A percentile compares a stretch with the other conserved stretches of the same genome.
Conservation (phyloP, 1,284 basidiomycete genomes). For the Omphalotus olearius region DNA sequence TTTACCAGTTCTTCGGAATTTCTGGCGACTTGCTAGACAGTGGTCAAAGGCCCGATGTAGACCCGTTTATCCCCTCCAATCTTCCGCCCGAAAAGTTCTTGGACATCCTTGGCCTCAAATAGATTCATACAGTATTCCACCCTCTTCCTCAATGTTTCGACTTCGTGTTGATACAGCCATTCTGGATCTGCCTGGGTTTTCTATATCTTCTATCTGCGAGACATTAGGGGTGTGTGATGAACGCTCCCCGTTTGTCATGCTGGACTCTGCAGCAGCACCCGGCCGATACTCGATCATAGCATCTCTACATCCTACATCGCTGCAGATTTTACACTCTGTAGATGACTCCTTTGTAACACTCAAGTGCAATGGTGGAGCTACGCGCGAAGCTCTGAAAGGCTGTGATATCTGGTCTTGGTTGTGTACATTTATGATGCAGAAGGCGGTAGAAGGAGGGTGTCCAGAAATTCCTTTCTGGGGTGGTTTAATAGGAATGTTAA, state of each 20-base stretch:
- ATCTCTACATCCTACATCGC: slow-evolving; percentile 45
- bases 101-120: slow-evolving; percentile 55
- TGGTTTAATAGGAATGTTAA: slow-evolving; percentile 66
- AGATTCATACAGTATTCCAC: slow-evolving; percentile 17
- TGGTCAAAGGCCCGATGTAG: slow-evolving; percentile 46
- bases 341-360: slow-evolving; percentile 45
- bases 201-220: slow-evolving; percentile 50
- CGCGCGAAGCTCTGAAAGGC: slow-evolving; percentile 33
- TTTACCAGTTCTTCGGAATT: slow-evolving; percentile 60
- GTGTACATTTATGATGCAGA: slow-evolving; percentile 56
- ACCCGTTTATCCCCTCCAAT: slow-evolving; percentile 35
- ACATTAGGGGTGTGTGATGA: slow-evolving; percentile 54
- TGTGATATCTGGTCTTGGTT: slow-evolving; percentile 71
- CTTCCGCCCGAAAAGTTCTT: slow-evolving; percentile 29
- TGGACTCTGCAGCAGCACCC: slow-evolving; percentile 71
- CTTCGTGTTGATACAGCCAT: slow-evolving; percentile 27
- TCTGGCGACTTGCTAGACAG: slow-evolving; percentile 58
- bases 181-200: slow-evolving; percentile 37
- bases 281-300: slow-evolving; percentile 73
- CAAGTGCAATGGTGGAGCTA: slow-evolving; percentile 25
- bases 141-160: slow-evolving; percentile 20
- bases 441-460: slow-evolving; percentile 41
- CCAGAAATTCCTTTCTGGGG: slow-evolving; percentile 72
- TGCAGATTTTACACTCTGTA: slow-evolving; percentile 55
- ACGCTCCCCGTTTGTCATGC: slow-evolving; percentile 57